Percentiles rank a stretch among this genome's conserved stretches.
phyloP scores from a whole-genome alignment of 768 basidiomycete species.

The Saitozyma podzolica region DNA sequence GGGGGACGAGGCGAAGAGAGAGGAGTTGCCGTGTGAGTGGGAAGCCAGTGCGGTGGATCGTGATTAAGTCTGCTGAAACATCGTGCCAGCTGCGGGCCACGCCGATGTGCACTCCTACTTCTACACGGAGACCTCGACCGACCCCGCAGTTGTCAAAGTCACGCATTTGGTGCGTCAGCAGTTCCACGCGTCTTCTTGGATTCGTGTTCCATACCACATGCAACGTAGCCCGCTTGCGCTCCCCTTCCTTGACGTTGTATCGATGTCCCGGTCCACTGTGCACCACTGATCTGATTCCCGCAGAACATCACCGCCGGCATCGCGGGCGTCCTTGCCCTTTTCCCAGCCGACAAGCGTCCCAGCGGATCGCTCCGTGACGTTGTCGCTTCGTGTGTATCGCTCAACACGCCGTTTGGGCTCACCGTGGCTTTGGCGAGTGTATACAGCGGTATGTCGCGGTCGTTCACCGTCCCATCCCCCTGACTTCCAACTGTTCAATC shows the following conservation, averaged over 20 bases:
- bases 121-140: constrained; percentile 56
- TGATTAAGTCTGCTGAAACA: neutral
- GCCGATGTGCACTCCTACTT: constrained; percentile 54
- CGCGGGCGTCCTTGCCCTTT: constrained; percentile 70
- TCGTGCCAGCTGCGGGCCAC: constrained; percentile 17
- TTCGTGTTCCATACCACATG: too few relatives aligned
- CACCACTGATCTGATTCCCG: constrained; percentile 1
- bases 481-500: neutral
- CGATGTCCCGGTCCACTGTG: neutral
- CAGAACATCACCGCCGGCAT: constrained; percentile 82
- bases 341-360: constrained; percentile 67
- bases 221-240: neutral
- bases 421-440: constrained; percentile 73
- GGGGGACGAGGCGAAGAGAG: constrained; percentile 60
- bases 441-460: constrained; percentile 35
- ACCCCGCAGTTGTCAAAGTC: constrained; percentile 50
- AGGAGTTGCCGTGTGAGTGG: constrained; percentile 24
- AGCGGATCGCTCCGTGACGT: constrained; percentile 69
- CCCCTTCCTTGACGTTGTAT: neutral
- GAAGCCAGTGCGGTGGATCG: too few relatives aligned
- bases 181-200: neutral
- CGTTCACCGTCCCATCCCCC: too few relatives aligned
- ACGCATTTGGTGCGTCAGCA: constrained; percentile 62
- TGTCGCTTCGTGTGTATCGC: constrained; percentile 69
- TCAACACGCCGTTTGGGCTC: constrained; percentile 77